Conservation (phyloP, 257 asterid species). For the Nicotiana tabacum region DNA sequence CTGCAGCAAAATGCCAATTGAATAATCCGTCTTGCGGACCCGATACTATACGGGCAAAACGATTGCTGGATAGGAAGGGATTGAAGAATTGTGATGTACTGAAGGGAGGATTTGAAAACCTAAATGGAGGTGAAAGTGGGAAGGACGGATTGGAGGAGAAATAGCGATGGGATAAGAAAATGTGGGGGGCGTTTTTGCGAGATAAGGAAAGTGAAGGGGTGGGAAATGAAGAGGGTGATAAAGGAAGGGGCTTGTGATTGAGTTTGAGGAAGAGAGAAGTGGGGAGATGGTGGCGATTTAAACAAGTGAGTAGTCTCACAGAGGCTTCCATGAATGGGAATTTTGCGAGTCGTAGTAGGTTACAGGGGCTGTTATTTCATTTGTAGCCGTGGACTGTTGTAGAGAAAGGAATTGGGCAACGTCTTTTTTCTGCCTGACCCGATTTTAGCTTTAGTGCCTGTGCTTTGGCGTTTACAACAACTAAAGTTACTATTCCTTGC, state of each 20-base stretch:
- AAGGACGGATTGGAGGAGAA: background rate
- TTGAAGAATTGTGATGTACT: constrained; percentile 11
- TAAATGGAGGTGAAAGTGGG: constrained; percentile 17
- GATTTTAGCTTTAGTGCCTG: background rate
- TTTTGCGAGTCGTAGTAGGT: background rate
- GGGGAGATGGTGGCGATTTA: constrained; percentile 29
- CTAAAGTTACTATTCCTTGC: background rate
- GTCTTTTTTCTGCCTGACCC: background rate
- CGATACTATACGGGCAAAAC: constrained; percentile 29
- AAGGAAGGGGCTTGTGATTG: constrained; percentile 4
- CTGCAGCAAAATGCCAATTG: constrained; percentile 40
- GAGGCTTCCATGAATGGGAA: constrained; percentile 43
- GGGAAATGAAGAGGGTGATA: constrained; percentile 6
- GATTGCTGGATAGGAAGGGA: constrained; percentile 14
- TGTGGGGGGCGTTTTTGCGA: constrained; percentile 6
- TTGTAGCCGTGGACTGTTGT: background rate
- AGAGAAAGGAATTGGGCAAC: background rate
- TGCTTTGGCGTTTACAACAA: background rate
- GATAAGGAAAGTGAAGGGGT: background rate
- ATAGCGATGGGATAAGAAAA: background rate
- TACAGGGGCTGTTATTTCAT: background rate
- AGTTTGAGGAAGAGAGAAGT: constrained; percentile 19
- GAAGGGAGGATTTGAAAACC: background rate
- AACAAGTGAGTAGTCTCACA: constrained; percentile 32
- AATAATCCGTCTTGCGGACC: constrained; percentile 22